A percentile compares a stretch with the other conserved stretches of the same genome.
These are phyloP conservation scores for Fusarium sp. DNA, from an alignment of 2,329 filamentous ascomycete species.

Conservation along the genomic window DNA sequence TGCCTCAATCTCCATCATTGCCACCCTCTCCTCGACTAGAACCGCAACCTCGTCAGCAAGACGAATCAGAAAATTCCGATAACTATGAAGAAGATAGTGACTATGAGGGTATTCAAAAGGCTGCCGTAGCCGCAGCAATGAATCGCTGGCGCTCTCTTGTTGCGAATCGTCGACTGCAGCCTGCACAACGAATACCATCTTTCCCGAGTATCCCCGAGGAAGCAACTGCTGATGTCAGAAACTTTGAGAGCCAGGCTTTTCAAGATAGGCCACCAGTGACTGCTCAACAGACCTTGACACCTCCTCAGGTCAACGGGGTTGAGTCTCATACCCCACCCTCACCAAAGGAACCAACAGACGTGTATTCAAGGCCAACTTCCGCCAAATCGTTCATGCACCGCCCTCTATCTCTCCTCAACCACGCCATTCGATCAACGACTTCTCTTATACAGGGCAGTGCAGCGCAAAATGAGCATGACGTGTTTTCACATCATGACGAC, in stretches of 20 bases:
- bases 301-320: slow-evolving; percentile 19
- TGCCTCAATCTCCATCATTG: slow-evolving; percentile 3
- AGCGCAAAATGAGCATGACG: not conserved
- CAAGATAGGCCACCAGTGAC: slow-evolving; percentile 13
- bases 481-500: slow-evolving; percentile 4
- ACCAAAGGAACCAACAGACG: slow-evolving; percentile 12
- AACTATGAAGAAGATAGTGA: slow-evolving; percentile 27
- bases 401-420: slow-evolving; percentile 15
- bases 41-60: slow-evolving; percentile 6
- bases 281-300: not conserved
- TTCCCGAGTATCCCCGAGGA: slow-evolving; percentile 28
- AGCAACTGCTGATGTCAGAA: slow-evolving; percentile 19
- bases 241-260: slow-evolving; percentile 23
- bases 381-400: slow-evolving; percentile 22
- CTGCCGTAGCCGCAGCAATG: slow-evolving; percentile 37
- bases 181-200: slow-evolving; percentile 20
- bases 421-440: slow-evolving; percentile 17
- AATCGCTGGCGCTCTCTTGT: slow-evolving; percentile 40
- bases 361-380: slow-evolving; percentile 2
- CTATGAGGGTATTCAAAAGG: slow-evolving; percentile 30
- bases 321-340: slow-evolving; percentile 7
- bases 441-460: slow-evolving; percentile 10
- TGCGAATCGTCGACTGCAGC: slow-evolving; percentile 20
- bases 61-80: slow-evolving; percentile 10
- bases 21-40: slow-evolving; percentile 8